Base-by-base conservation (phyloP, 805 yeast genomes). In the Candida oleophila region DNA sequence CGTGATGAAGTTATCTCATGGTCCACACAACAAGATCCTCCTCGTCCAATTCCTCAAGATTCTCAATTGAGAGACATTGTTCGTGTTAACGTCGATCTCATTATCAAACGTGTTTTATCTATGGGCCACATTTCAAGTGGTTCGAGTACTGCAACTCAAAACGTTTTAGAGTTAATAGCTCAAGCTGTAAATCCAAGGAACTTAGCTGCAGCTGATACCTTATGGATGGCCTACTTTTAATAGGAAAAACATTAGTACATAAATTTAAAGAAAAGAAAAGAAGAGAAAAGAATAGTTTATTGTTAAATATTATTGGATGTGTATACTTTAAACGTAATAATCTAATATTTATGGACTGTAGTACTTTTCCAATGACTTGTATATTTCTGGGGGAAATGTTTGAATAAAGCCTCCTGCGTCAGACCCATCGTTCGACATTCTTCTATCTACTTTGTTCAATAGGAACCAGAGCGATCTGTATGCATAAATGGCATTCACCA, bases 121-220 rank as follows among this genome's bases (percentile, higher is more conserved):
- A 74, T 94, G 67, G 81, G 80, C 5, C 82, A 77, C 53, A 68
- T 72, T 25, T 66, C 72, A 1, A 62, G 71, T 22, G 87, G 91
- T 2, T 89, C 87, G 50, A 81, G 86, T 1, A 85, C 87, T 33
- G 87, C 96, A 8, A 88, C 96, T 33, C 98, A 92, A 64, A 84
- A 88, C 50, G 87, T 90, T 30, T 76, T 94, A 54, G 97, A 94
- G 57, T 78, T 92, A 60, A 89, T 94, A 44, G 85, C 96, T 3
- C 90, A 89, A 59, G 98, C 99, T 4, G 97, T 91, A 14, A 92
- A 91, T 60, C 97, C 98, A 32, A 81, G 96, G 56, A 89, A 89
- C 57, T 71, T 94, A 55, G 97, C 98, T 14, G 82, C 89, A 45
- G 85, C 96, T 4, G 99, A 94, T 57, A 83, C 90, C 14, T 76